These are phyloP conservation scores for Dovyalis caffra DNA, from an alignment of 345 rosid genomes.

Conservation along the genomic window DNA sequence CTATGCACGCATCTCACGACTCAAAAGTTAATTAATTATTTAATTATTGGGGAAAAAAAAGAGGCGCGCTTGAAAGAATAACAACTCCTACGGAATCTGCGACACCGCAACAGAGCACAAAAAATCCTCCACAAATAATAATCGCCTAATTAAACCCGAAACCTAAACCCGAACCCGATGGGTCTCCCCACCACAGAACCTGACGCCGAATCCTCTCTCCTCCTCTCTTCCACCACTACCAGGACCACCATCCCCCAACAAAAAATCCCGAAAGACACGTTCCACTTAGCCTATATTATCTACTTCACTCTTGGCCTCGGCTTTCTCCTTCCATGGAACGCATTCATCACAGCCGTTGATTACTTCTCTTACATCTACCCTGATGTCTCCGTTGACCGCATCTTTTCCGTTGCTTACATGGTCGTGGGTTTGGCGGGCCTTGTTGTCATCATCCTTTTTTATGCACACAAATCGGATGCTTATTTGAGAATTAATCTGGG, in stretches of 20 bases:
- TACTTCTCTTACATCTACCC: slow-evolving; percentile 94
- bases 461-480: slow-evolving; percentile 68
- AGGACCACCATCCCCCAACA: slow-evolving; percentile 8
- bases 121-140: too few relatives aligned
- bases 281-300: slow-evolving; percentile 76
- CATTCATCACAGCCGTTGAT: slow-evolving; percentile 97
- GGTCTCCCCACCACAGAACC: slow-evolving; percentile 34
- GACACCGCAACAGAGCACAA: too few relatives aligned
- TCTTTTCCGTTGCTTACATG: slow-evolving; percentile 83
- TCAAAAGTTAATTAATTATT: too few relatives aligned
- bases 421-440: slow-evolving; percentile 55
- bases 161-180: slow-evolving; percentile 28
- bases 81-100: too few relatives aligned
- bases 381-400: slow-evolving; percentile 77
- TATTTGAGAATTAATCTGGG: slow-evolving; percentile 77
- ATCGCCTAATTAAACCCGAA: too few relatives aligned
- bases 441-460: slow-evolving; percentile 56
- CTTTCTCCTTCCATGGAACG: slow-evolving; percentile 96
- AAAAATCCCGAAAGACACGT: slow-evolving; percentile 57
- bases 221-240: slow-evolving; percentile 26
- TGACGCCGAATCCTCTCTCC: slow-evolving; percentile 58
- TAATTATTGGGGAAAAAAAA: too few relatives aligned
- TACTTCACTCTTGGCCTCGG: slow-evolving; percentile 86
- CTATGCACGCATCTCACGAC: background rate
- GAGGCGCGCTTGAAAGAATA: too few relatives aligned